These are phyloP conservation scores for Meira nashicola DNA, from an alignment of 1,284 basidiomycete genomes.

Conservation along the genomic window DNA sequence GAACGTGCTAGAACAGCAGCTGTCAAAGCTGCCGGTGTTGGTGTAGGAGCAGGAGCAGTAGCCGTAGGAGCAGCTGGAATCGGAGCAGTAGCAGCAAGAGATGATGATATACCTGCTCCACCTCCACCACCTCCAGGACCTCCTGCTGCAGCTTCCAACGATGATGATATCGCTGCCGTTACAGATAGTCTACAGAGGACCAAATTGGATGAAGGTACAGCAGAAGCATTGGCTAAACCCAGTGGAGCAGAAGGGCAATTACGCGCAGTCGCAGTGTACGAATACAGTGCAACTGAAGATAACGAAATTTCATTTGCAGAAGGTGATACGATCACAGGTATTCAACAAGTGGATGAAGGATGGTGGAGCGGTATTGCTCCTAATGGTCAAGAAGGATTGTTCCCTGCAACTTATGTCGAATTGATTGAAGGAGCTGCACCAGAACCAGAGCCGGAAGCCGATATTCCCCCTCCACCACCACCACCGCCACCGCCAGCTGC, in stretches of 20 bases:
- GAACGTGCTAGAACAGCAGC: slow-evolving; percentile 9
- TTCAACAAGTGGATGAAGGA: slow-evolving; percentile 49
- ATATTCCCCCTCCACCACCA: slow-evolving; percentile 15
- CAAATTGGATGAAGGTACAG: slow-evolving; percentile 8
- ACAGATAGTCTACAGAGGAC: slow-evolving; percentile 2
- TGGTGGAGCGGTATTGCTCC: slow-evolving; percentile 50
- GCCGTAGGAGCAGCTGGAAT: slow-evolving; percentile 9
- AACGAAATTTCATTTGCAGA: slow-evolving; percentile 46
- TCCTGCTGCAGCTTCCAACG: slow-evolving; percentile 26
- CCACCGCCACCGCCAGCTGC: slow-evolving; percentile 19
- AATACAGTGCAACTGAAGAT: slow-evolving; percentile 47
- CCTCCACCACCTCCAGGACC: slow-evolving; percentile 21
- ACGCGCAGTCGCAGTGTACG: slow-evolving; percentile 43
- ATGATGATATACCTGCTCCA: slow-evolving; percentile 1
- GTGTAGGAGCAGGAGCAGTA: slow-evolving; percentile 9
- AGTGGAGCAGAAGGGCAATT: not conserved
- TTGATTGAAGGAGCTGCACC: slow-evolving; percentile 20
- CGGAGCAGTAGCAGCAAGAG: slow-evolving; percentile 11
- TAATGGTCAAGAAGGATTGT: slow-evolving; percentile 41
- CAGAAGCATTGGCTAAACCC: slow-evolving; percentile 10
- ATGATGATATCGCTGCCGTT: slow-evolving; percentile 7
- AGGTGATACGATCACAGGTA: slow-evolving; percentile 34
- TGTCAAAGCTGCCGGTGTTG: slow-evolving; percentile 4
- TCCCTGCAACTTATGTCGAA: slow-evolving; percentile 48
- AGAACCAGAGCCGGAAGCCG: slow-evolving; percentile 11